phyloP scores from a whole-genome alignment of 225 moss, liverwort and hornwort genomes.

The Climacium dendroides region DNA sequence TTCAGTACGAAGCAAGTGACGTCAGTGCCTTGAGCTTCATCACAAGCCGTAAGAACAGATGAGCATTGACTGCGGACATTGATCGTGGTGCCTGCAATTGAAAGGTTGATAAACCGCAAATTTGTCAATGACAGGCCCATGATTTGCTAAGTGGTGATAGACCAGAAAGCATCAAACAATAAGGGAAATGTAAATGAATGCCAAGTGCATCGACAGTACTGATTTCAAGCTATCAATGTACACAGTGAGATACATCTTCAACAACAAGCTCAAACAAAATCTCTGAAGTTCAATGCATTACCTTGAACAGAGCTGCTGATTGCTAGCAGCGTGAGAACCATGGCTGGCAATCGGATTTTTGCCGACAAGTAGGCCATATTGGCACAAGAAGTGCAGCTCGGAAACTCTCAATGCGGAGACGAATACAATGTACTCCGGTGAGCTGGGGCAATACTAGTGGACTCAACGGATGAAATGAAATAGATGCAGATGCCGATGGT shows the following conservation, averaged over 20 bases:
- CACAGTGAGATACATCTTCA: background rate
- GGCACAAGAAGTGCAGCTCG: background rate
- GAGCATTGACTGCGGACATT: background rate
- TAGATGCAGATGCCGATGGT: background rate
- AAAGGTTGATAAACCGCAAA: background rate
- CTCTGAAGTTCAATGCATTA: background rate
- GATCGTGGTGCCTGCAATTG: background rate
- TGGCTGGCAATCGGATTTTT: background rate
- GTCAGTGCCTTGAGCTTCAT: background rate
- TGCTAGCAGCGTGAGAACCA: background rate
- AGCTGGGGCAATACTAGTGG: background rate
- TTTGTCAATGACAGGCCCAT: background rate
- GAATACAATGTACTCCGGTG: background rate
- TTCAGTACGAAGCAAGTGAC: background rate
- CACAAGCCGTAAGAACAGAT: background rate
- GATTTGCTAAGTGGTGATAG: background rate
- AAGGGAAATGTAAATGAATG: background rate
- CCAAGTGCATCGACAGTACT: background rate
- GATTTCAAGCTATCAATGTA: background rate
- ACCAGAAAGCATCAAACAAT: background rate
- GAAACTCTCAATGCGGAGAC: no score
- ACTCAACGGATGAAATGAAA: background rate
- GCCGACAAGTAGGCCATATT: background rate
- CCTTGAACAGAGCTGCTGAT: background rate
- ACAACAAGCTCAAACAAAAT: background rate